Percentiles rank a stretch among this genome's conserved stretches.
Evolutionary conservation across 768 basidiomycete genomes (phyloP).

Genomic region (Russula sp.): DNA sequence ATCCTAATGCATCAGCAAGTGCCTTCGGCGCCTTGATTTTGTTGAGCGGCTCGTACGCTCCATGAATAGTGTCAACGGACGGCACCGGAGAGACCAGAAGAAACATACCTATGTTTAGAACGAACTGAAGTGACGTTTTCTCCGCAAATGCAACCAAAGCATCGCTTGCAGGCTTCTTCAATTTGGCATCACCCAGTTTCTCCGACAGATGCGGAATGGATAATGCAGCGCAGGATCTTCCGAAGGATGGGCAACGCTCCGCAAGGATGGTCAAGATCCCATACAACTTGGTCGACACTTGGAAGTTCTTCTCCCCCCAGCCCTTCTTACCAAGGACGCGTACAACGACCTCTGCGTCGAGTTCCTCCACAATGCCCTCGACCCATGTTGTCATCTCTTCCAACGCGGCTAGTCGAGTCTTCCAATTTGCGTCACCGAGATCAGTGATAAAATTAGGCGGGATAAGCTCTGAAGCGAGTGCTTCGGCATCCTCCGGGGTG

Average conservation of each 20-base stretch:
- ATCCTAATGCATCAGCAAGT: conserved; percentile 82
- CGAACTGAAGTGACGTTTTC: conserved; percentile 91
- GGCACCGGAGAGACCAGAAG: conserved; percentile 16
- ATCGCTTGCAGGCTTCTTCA: conserved; percentile 96
- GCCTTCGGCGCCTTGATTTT: conserved; percentile 99
- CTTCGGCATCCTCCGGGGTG: conserved; percentile 89
- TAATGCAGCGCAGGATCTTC: conserved; percentile 79
- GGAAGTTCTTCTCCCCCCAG: conserved; percentile 99
- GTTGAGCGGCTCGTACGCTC: conserved; percentile 88
- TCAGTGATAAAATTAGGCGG: conserved; percentile 68
- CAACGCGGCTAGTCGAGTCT: conserved; percentile 78
- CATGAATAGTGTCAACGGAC: conserved; percentile 28
- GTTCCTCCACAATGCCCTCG: conserved; percentile 55
- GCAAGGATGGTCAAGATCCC: conserved; percentile 71
- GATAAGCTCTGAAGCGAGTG: conserved; percentile 65
- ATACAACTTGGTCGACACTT: conserved; percentile 91
- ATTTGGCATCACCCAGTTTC: conserved; percentile 92
- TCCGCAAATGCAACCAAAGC: conserved; percentile 80
- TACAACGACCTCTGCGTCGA: conserved; percentile 87
- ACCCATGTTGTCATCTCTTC: conserved; percentile 87
- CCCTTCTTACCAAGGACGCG: conserved; percentile 88
- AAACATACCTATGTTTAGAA: conserved; percentile 79
- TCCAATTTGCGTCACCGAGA: conserved; percentile 91
- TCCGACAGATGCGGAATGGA: conserved; percentile 81
- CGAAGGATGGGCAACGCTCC: conserved; percentile 77